A percentile compares a stretch with the other conserved stretches of the same genome.
Conservation (phyloP, 257 asterid genomes). For the Penstemon davidsonii region DNA sequence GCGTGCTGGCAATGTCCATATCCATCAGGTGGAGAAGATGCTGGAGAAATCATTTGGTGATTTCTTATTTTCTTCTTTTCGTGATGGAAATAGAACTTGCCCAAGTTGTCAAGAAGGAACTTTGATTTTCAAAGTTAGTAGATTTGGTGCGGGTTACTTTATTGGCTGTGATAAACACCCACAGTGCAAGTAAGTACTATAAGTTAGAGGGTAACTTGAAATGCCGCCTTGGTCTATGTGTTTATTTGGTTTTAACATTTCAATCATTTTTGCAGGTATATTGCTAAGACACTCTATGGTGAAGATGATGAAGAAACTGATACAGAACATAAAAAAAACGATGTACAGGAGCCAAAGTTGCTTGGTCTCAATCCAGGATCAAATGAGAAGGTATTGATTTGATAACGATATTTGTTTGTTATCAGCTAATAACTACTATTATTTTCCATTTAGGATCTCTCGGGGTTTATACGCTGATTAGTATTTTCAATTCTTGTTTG, state of each 20-base stretch:
- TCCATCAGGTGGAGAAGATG: conserved; percentile 94
- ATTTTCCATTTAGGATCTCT: conserved; percentile 17
- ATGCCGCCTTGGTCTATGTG: background rate
- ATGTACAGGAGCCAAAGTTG: conserved; percentile 61
- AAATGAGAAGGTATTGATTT: conserved; percentile 60
- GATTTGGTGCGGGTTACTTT: conserved; percentile 86
- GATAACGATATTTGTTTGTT: conserved; percentile 3
- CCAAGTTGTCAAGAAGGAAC: conserved; percentile 82
- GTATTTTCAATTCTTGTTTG: conserved; percentile 23
- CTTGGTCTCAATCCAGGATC: conserved; percentile 79
- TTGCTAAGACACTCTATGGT: conserved; percentile 74
- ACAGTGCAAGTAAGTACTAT: conserved; percentile 75
- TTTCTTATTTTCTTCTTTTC: conserved; percentile 73
- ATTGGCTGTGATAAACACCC: conserved; percentile 97
- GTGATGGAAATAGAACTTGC: conserved; percentile 66
- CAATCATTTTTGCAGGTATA: conserved; percentile 51
- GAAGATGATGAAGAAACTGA: conserved; percentile 62
- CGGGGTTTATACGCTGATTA: conserved; percentile 11
- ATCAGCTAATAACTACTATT: conserved; percentile 1
- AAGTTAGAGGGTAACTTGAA: conserved; percentile 4
- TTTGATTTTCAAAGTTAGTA: conserved; percentile 85
- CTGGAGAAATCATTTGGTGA: conserved; percentile 75
- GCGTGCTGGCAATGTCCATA: conserved; percentile 56
- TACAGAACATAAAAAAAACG: conserved; percentile 39
- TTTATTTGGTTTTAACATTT: conserved; percentile 20